Percentiles rank a stretch among this genome's conserved stretches.
Evolutionary conservation across 305 asterid species (phyloP).

Genomic region (Solanum chacoense): DNA sequence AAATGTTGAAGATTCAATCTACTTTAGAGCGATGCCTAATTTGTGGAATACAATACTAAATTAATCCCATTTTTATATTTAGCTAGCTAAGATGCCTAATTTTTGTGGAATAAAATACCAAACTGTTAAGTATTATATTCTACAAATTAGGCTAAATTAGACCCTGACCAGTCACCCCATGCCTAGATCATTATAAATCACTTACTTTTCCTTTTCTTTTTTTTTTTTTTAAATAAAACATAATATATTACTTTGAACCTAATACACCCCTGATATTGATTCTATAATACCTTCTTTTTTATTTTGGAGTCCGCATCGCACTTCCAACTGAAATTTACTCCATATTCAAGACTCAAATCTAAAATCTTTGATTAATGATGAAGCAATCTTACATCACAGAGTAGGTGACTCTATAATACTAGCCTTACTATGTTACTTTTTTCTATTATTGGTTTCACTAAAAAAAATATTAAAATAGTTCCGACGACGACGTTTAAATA

Average conservation of each 20-base stretch:
- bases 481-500: neutral
- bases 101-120: neutral
- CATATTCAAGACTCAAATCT: too few species aligned
- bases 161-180: neutral
- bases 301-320: fast-evolving
- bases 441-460: neutral
- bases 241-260: neutral
- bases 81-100: neutral
- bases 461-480: neutral
- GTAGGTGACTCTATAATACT: neutral
- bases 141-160: neutral
- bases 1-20: neutral
- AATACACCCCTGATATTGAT: neutral
- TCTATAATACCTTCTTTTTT: too few species aligned
- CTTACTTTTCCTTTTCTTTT: neutral
- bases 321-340: too few species aligned
- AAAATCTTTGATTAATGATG: neutral
- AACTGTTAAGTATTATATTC: neutral
- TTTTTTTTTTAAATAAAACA: too few species aligned
- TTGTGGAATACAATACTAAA: neutral
- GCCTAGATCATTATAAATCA: neutral
- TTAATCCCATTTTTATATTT: neutral
- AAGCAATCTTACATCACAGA: neutral
- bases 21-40: neutral
- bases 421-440: neutral